Evolutionary conservation across 441 rosid genomes (phyloP).

Genomic region (Kokia cookei): DNA sequence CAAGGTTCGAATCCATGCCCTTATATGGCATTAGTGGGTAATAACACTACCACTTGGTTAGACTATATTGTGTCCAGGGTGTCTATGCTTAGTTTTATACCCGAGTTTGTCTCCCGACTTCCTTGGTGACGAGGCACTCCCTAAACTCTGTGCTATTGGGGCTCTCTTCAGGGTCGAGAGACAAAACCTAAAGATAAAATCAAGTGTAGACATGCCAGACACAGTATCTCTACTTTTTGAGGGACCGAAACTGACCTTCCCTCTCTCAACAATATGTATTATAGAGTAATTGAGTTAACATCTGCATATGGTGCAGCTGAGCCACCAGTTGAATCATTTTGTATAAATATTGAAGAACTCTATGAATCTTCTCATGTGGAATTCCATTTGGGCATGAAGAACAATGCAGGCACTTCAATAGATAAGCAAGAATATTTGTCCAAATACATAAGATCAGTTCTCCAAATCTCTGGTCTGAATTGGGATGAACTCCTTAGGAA

Average conservation of each 20-base stretch:
- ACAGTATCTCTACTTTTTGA: neutral
- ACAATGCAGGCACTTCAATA: neutral
- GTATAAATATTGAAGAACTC: conserved; percentile 23
- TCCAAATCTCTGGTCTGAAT: conserved; percentile 36
- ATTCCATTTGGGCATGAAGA: conserved; percentile 6
- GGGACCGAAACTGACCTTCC: neutral
- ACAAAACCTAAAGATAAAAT: too few species aligned
- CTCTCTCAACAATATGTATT: too few species aligned
- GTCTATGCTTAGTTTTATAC: too few species aligned
- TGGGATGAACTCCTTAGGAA: conserved; percentile 53
- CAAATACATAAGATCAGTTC: conserved; percentile 32
- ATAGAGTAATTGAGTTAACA: neutral
- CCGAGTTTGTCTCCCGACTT: too few species aligned
- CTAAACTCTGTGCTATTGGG: too few species aligned
- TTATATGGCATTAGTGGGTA: too few species aligned
- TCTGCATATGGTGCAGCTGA: conserved; percentile 29
- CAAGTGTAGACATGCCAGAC: too few species aligned
- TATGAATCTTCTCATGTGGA: neutral
- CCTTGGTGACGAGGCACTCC: too few species aligned
- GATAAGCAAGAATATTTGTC: conserved; percentile 26
- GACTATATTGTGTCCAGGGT: too few species aligned
- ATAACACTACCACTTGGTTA: too few species aligned
- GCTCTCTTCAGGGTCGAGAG: too few species aligned
- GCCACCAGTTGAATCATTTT: conserved; percentile 9
- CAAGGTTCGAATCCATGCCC: too few species aligned